These are phyloP conservation scores for Rhodotorula sp. DNA, from an alignment of 1,284 basidiomycete genomes.

Conservation along the genomic window DNA sequence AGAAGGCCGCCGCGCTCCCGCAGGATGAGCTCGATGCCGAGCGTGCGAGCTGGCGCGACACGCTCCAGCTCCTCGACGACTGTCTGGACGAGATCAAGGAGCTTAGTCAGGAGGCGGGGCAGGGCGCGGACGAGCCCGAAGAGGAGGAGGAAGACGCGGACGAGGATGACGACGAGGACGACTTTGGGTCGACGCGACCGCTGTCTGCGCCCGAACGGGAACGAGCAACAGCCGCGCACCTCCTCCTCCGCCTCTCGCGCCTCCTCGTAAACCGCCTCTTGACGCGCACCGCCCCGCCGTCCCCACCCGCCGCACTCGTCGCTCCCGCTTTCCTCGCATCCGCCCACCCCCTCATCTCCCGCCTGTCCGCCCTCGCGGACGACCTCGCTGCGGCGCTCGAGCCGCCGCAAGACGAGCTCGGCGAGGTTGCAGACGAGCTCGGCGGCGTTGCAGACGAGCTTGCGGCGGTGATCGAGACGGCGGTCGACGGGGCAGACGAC, in stretches of 20 bases:
- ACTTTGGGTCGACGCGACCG: no score
- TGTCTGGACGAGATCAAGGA: constrained; percentile 13
- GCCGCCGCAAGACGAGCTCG: constrained; percentile 16
- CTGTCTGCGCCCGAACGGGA: not conserved
- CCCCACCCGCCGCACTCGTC: not conserved
- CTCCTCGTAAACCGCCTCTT: constrained; percentile 27
- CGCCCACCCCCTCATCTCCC: not conserved
- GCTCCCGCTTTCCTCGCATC: constrained; percentile 5
- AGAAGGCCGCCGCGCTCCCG: constrained; percentile 13
- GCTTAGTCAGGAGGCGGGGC: not conserved
- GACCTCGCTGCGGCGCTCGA: constrained; percentile 29
- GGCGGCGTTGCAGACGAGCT: constrained; percentile 4
- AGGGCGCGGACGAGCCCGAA: not conserved
- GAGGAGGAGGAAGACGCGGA: not conserved
- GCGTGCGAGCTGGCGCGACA: constrained; percentile 23
- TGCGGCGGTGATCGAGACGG: constrained; percentile 2
- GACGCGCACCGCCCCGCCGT: constrained; percentile 11
- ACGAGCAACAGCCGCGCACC: not conserved
- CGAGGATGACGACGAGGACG: no score
- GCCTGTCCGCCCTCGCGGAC: constrained; percentile 24
- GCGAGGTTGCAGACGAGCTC: constrained; percentile 1
- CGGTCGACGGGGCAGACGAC: not conserved
- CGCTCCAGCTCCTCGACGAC: constrained; percentile 28
- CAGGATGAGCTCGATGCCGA: constrained; percentile 21
- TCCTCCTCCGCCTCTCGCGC: constrained; percentile 19